Evolutionary conservation across 495 filamentous ascomycete genomes (phyloP).

Genomic region (Talaromyces wortmannii): DNA sequence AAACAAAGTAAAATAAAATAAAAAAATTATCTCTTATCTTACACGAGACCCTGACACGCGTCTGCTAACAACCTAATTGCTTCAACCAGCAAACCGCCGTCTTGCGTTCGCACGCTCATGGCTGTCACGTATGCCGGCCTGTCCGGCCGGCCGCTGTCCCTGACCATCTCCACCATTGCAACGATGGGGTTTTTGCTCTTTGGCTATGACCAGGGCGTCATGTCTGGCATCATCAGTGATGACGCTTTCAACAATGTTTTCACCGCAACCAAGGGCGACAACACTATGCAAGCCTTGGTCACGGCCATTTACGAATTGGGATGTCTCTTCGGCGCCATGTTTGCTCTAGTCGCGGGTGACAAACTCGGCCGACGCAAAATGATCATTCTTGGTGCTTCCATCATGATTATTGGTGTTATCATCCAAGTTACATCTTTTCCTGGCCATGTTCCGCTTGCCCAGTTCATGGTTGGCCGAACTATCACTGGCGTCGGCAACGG

Average conservation of each 20-base stretch:
- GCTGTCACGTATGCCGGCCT: slow-evolving; percentile 53
- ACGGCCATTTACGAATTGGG: slow-evolving; percentile 69
- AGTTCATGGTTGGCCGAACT: slow-evolving; percentile 70
- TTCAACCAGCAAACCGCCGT: too few relatives aligned
- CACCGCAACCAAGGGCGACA: slow-evolving; percentile 47
- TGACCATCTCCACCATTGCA: slow-evolving; percentile 47
- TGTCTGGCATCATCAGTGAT: slow-evolving; percentile 67
- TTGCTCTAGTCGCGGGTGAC: slow-evolving; percentile 63
- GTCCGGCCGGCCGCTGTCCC: slow-evolving; percentile 50
- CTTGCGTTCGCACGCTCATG: slow-evolving; percentile 8
- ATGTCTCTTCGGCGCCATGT: slow-evolving; percentile 68
- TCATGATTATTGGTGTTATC: slow-evolving; percentile 75
- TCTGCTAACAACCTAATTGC: too few relatives aligned
- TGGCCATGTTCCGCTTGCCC: slow-evolving; percentile 41
- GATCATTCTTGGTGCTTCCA: slow-evolving; percentile 56
- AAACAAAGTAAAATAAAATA: background rate
- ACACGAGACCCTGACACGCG: too few relatives aligned
- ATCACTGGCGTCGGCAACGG: slow-evolving; percentile 73
- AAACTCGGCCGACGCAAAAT: slow-evolving; percentile 54
- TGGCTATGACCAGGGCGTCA: slow-evolving; percentile 58
- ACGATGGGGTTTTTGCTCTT: slow-evolving; percentile 62
- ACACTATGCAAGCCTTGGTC: slow-evolving; percentile 63
- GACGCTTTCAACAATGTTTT: slow-evolving; percentile 57
- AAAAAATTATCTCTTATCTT: background rate
- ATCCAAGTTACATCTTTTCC: slow-evolving; percentile 61